phyloP scores from a whole-genome alignment of 2,329 filamentous ascomycete species.

The Madurella fahalii region DNA sequence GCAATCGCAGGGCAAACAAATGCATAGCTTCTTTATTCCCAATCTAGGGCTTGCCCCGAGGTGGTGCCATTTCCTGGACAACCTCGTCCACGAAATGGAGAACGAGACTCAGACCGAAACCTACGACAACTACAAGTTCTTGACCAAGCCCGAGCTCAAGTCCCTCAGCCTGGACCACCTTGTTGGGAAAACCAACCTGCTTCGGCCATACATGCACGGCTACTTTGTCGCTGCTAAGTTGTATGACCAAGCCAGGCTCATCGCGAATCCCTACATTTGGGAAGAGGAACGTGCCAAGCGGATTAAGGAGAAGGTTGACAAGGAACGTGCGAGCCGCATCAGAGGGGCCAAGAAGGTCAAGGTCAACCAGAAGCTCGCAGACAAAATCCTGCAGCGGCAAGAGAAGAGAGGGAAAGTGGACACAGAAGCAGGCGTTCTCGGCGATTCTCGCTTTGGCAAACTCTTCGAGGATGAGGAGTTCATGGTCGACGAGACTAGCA shows the following conservation, averaged over 20 bases:
- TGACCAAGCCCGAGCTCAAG: constrained; percentile 81
- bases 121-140: constrained; percentile 99
- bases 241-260: constrained; percentile 90
- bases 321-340: constrained; percentile 92
- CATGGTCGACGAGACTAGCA: constrained; percentile 80
- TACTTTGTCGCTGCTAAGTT: constrained; percentile 95
- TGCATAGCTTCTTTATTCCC: constrained; percentile 68
- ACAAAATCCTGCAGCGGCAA: constrained; percentile 66
- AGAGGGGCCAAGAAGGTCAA: constrained; percentile 95
- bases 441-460: constrained; percentile 79
- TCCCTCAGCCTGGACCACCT: constrained; percentile 83
- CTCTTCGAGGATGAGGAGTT: constrained; percentile 94
- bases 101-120: constrained; percentile 74
- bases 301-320: constrained; percentile 92
- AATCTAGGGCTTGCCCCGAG: constrained; percentile 88
- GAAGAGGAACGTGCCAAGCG: constrained; percentile 89
- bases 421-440: constrained; percentile 62
- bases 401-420: constrained; percentile 57
- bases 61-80: constrained; percentile 97
- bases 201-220: constrained; percentile 97
- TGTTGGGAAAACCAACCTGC: constrained; percentile 80
- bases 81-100: constrained; percentile 97
- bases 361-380: constrained; percentile 80
- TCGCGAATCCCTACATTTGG: constrained; percentile 89
- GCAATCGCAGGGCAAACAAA: constrained; percentile 60